These are phyloP conservation scores for Amanita rubescens DNA, from an alignment of 768 basidiomycete species.

Conservation along the genomic window DNA sequence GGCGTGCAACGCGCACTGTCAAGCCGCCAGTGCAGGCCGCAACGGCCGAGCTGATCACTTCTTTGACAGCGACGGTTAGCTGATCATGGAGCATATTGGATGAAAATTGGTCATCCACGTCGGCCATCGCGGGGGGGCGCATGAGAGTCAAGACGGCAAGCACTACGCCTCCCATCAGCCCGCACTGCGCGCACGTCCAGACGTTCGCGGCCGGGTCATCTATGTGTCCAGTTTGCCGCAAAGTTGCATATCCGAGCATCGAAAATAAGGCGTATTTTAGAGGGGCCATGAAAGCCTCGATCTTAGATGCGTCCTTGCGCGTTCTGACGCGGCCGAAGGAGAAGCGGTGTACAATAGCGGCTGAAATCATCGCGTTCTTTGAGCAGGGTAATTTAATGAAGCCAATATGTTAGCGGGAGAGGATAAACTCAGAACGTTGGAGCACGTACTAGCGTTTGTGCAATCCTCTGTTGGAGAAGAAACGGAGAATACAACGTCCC, in stretches of 20 bases:
- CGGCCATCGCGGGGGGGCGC: slow-evolving; percentile 7
- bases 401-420: background rate
- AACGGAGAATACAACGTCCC: background rate
- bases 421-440: background rate
- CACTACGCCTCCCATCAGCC: slow-evolving; percentile 19
- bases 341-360: background rate
- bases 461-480: background rate
- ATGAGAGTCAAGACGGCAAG: slow-evolving; percentile 17
- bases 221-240: slow-evolving; percentile 9
- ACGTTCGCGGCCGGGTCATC: slow-evolving; percentile 3
- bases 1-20: background rate
- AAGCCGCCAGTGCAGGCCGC: slow-evolving; percentile 1
- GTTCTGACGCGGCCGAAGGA: background rate
- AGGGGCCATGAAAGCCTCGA: slow-evolving; percentile 21
- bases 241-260: slow-evolving; percentile 15
- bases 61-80: slow-evolving; percentile 1
- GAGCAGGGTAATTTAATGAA: background rate
- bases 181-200: slow-evolving; percentile 13
- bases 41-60: background rate
- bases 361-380: background rate
- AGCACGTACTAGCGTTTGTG: background rate
- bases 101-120: background rate
- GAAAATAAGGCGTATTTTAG: slow-evolving; percentile 25
- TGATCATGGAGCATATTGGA: slow-evolving; percentile 1
- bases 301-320: slow-evolving; percentile 3